These are phyloP conservation scores for Calonectria henricotiae DNA, from an alignment of 2,329 filamentous ascomycete genomes.

Conservation along the genomic window DNA sequence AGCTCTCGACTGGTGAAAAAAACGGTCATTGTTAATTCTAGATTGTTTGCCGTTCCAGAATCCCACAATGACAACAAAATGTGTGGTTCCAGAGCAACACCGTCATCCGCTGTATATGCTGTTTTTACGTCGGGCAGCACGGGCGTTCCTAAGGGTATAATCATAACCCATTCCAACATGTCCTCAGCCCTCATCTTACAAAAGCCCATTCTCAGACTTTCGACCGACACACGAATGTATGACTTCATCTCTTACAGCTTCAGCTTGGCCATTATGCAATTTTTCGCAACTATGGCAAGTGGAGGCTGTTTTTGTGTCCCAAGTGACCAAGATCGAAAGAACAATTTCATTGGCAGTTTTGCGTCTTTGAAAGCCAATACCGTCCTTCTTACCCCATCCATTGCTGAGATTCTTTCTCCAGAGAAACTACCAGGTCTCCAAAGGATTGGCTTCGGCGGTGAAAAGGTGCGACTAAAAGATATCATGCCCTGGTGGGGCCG, in stretches of 20 bases:
- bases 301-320: constrained; percentile 36
- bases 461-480: constrained; percentile 25
- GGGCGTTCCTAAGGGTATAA: constrained; percentile 22
- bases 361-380: constrained; percentile 7
- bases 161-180: constrained; percentile 15
- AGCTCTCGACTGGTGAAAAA: neutral
- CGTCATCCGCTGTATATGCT: constrained; percentile 8
- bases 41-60: neutral
- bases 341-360: neutral
- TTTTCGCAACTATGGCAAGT: constrained; percentile 8
- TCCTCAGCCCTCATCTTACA: constrained; percentile 1
- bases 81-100: neutral
- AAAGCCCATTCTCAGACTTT: neutral
- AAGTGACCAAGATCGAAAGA: constrained; percentile 15
- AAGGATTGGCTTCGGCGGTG: constrained; percentile 32
- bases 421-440: constrained; percentile 23
- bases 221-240: neutral
- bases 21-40: neutral
- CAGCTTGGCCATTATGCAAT: constrained; percentile 1
- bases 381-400: constrained; percentile 32
- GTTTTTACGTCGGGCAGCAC: constrained; percentile 33
- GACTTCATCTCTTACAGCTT: constrained; percentile 36
- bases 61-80: too few species aligned
- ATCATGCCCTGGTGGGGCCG: constrained; percentile 25
- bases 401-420: constrained; percentile 29